These are phyloP conservation scores for Dendrobium catenatum DNA, from an alignment of 106 monocot species.

Conservation along the genomic window DNA sequence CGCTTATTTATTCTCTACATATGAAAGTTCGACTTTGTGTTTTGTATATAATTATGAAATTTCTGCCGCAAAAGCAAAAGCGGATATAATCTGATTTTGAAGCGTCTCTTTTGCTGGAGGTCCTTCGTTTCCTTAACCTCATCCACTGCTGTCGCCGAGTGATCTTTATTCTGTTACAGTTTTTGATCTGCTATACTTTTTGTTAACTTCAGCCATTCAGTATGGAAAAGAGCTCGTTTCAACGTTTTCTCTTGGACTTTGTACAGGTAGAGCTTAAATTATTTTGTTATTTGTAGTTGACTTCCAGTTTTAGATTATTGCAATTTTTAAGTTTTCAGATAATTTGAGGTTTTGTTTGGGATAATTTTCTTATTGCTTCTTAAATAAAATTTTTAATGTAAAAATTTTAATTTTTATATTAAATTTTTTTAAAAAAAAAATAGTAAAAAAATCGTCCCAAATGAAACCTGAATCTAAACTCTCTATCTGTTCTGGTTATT, in stretches of 20 bases:
- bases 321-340: not conserved
- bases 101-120: too few species aligned
- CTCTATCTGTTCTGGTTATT: not conserved
- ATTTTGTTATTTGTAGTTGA: not conserved
- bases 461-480: too few species aligned
- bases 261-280: not conserved
- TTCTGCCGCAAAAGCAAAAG: not conserved
- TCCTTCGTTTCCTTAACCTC: not conserved
- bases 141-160: not conserved
- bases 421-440: too few species aligned
- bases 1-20: not conserved
- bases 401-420: too few species aligned
- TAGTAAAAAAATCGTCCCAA: too few species aligned
- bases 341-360: too few species aligned
- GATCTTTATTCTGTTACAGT: not conserved
- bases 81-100: not conserved
- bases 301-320: not conserved
- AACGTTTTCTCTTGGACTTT: not conserved
- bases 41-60: not conserved
- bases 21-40: not conserved
- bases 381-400: too few species aligned
- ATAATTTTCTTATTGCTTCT: too few species aligned
- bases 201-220: not conserved
- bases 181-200: not conserved
- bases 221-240: not conserved